Evolutionary conservation across 768 basidiomycete genomes (phyloP).

Genomic region (Sporobolomyces roseus): DNA sequence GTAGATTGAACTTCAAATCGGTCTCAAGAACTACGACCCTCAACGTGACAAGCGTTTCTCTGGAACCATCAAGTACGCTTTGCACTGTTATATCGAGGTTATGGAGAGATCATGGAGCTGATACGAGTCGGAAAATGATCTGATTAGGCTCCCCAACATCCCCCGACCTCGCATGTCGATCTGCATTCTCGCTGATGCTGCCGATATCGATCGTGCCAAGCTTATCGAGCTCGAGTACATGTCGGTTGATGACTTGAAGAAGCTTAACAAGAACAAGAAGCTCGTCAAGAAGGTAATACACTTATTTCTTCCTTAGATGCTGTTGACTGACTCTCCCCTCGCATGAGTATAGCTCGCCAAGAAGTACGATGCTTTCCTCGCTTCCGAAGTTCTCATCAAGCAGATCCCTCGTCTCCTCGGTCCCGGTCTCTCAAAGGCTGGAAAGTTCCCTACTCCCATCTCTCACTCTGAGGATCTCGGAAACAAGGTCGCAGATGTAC

Average conservation of each 20-base stretch:
- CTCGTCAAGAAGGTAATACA: slow-evolving; percentile 91
- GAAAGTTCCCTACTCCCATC: slow-evolving; percentile 70
- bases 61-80: slow-evolving; percentile 86
- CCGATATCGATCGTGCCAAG: slow-evolving; percentile 97
- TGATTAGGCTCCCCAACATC: slow-evolving; percentile 77
- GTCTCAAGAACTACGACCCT: slow-evolving; percentile 98
- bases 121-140: not conserved
- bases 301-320: too few species aligned
- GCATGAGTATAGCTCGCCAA: too few species aligned
- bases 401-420: slow-evolving; percentile 99
- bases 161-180: slow-evolving; percentile 99
- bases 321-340: too few species aligned
- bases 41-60: slow-evolving; percentile 99
- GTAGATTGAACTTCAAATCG: slow-evolving; percentile 74
- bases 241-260: slow-evolving; percentile 99
- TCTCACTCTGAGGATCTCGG: slow-evolving; percentile 82
- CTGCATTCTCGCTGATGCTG: slow-evolving; percentile 98
- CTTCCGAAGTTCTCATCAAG: slow-evolving; percentile 96
- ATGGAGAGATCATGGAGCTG: not conserved
- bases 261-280: slow-evolving; percentile 91
- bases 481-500: slow-evolving; percentile 89
- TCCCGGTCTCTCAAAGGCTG: slow-evolving; percentile 98
- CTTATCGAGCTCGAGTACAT: slow-evolving; percentile 95
- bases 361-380: slow-evolving; percentile 98
- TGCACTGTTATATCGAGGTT: not conserved